Base-by-base conservation (phyloP, 2,329 filamentous ascomycete genomes). In the Paecilomyces fulvus region DNA sequence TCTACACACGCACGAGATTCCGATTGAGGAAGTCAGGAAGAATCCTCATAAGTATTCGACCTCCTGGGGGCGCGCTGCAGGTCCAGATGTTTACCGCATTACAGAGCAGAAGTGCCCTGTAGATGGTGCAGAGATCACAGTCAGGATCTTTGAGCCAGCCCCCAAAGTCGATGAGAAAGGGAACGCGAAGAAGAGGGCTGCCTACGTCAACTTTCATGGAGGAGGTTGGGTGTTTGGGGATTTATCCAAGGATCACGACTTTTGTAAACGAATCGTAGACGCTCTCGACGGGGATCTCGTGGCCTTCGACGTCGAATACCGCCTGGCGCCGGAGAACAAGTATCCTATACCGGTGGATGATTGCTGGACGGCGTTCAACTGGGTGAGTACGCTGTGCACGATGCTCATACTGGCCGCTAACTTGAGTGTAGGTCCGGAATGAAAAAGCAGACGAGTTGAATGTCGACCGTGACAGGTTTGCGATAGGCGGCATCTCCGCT, bases 221-320 rank as follows among this genome's bases (percentile, higher is more conserved):
- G 70, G 72, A 30, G 73, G 73, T 9, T 77, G 74, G 72, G 73
- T 77, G 7, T 75, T 77, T 60, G 74, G 74, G 2, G 70, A 69
- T 1, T 63, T 77, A 1, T 55, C 58, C 3, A 63, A 62, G 1
- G 74, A 77, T 50, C 68, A 73, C 58, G 71, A 75, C 43, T 71
- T 73, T 56, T 77, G 74, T 58, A 75, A 76, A 59, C 64, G 66
- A 20, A 55, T 77, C 11, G 70, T 73, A 23, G 61, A 73, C 57
- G 65, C 61, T 6, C 65, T 72, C 30, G 67, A 73, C 14, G 67
- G 72, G n/a, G 66, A 70, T 14, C 59, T 72, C 48, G 74, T 77
- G 14, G 73, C 64, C 1, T 74, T 78, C 59, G 75, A 77, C 58
- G 71, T 77, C 23, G 74, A 76, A 56, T 77, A 77, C 56, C 69